Conservation (phyloP, 768 basidiomycete genomes). For the Auriscalpium orientale region DNA sequence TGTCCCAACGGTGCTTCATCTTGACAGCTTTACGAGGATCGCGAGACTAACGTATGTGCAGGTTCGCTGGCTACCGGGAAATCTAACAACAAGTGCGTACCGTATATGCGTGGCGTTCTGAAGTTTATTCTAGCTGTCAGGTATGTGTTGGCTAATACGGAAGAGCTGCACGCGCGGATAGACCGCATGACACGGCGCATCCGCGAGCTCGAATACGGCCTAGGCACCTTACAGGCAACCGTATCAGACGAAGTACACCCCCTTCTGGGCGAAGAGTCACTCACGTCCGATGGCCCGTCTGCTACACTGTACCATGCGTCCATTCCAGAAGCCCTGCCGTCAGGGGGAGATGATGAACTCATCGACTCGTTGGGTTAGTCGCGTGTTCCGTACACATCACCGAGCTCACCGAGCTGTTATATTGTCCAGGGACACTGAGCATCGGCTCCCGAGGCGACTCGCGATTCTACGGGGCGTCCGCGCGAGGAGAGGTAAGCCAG, state of each 20-base stretch:
- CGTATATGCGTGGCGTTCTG: neutral
- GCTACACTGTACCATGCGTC: neutral
- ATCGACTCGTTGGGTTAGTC: conserved; percentile 42
- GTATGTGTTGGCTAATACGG: conserved; percentile 58
- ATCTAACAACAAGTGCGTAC: conserved; percentile 40
- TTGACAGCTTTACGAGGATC: neutral
- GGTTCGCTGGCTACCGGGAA: conserved; percentile 52
- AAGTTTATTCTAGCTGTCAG: conserved; percentile 19
- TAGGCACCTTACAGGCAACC: conserved; percentile 9
- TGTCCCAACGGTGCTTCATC: conserved; percentile 61
- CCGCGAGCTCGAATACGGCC: conserved; percentile 11
- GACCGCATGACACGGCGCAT: conserved; percentile 12
- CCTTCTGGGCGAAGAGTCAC: conserved; percentile 3
- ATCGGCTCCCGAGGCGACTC: conserved; percentile 48
- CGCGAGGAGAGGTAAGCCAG: conserved; percentile 56
- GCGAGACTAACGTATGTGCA: conserved; percentile 14
- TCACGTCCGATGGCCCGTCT: neutral
- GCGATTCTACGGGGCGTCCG: conserved; percentile 55
- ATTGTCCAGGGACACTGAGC: conserved; percentile 43
- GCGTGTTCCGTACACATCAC: neutral
- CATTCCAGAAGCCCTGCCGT: neutral
- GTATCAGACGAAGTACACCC: conserved; percentile 9
- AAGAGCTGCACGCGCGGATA: conserved; percentile 36
- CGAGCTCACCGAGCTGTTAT: neutral
- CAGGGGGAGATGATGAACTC: conserved; percentile 25